Evolutionary conservation across 352 stramenopile genomes (phyloP), one percentile per base, ranked within the genome.

Genomic region (Albugo laibachii): DNA sequence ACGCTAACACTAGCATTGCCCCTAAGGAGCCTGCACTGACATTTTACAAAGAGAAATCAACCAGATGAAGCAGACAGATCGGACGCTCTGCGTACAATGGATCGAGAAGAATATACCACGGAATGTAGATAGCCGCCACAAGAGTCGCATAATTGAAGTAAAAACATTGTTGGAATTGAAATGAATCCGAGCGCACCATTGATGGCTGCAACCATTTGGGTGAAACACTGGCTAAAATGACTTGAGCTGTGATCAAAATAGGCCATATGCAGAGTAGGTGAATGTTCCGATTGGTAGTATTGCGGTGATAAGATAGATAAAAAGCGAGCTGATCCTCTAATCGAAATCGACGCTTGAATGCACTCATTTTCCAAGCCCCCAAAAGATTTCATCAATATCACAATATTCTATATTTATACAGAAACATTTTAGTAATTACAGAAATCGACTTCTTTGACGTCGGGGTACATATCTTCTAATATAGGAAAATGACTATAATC

Each of bases 201-300:
- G 24, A 31, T n/a, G n/a, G n/a, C 3, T 31, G 3, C 16, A n/a
- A 15, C 46, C 24, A 59, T 19, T 8, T 13, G 3, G 35, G 4
- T 20, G 46, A 16, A 37, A 57, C 18, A 19, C 63, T 58, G 40
- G 68, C 65, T 27, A 80, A 58, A 41, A 91, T 58, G 20, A 69
- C 76, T 42, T 86, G 56, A 42, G 61, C 70, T 36, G 79, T 80
- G 55, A 83, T 65, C 45, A 92, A 66, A 50, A 92, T 86, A 48
- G 74, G 78, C 69, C 74, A 88, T 57, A 92, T 85, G 58, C 72
- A 92, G 18, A 59, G 41, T 31, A 92, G 68, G 58, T 92, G 79
- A 52, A 92, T 82, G 43, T 21, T 59, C 63, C 83, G 63, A 62
- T 92, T 92, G 47, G 77, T 56, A 48, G 62, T 63, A 58, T 92